Base-by-base conservation (phyloP, 345 rosid genomes). In the Eucalyptus sideroxylon region DNA sequence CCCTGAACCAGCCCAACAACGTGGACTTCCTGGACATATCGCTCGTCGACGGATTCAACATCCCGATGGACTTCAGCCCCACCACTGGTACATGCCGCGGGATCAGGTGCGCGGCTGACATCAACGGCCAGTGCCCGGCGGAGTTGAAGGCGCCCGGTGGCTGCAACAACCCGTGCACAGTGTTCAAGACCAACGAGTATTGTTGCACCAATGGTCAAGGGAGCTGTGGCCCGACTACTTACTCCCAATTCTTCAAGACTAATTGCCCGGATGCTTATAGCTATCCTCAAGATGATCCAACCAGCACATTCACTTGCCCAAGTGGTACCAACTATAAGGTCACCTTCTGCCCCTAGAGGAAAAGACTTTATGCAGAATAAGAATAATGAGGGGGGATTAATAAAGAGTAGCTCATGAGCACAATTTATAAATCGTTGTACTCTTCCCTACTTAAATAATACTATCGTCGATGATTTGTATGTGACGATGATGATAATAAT, bases 31-130 rank as follows among this genome's bases (percentile, higher is more conserved):
- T 89, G 26, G 94, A 93, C 89, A 90, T 93, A 15, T 93, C 94
- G 19, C 77, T 88, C 4, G 82, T 91, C 27, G 93, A 93, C 6
- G 93, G 94, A 13, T 93, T 93, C 69, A 93, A 93, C 86, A 90
- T 93, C 31, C 92, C 94, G 1, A 90, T 93, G 92, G 90, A 86
- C 21, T 90, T 93, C 53, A 90, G 89, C 59, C 91, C 94, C 55
- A 89, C 91, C 8, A 77, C 89, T 4, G 83, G 87, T 21, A 60
- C 88, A 40, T 89, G 91, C 82, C 90, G 88, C 0, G 91, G 87
- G 17, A 89, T 93, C 7, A 51, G 53, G 11, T 93, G 94, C 37
- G 67, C 83, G 0, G 92, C 90, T 5, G 87, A 88, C 87, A 88
- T 90, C 81, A 45, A 80, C 11, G 88, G 88, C 11, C 87, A 93